A percentile compares a stretch with the other conserved stretches of the same genome.
These are phyloP conservation scores for Suillus clintonianus DNA, from an alignment of 768 basidiomycete genomes.

Conservation along the genomic window DNA sequence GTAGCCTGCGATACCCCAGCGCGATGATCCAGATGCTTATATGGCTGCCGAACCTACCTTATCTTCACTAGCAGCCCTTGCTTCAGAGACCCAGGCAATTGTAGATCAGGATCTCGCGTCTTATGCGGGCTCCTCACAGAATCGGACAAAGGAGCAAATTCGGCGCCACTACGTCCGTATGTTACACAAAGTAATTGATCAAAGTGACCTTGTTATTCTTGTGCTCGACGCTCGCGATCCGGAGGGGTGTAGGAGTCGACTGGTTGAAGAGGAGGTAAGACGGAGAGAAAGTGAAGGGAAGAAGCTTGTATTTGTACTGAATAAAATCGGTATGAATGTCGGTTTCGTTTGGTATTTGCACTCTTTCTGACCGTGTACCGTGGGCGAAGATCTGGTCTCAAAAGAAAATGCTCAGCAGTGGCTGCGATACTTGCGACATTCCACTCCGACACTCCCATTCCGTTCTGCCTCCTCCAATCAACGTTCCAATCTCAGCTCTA, in stretches of 20 bases:
- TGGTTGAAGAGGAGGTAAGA: constrained; percentile 93
- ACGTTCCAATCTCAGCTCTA: constrained; percentile 77
- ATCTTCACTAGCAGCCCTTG: constrained; percentile 57
- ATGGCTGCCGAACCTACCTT: constrained; percentile 79
- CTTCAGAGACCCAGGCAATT: constrained; percentile 26
- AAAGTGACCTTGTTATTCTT: constrained; percentile 87
- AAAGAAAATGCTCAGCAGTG: constrained; percentile 85
- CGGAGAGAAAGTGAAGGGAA: constrained; percentile 87
- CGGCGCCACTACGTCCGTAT: constrained; percentile 76
- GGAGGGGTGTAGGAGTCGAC: constrained; percentile 85
- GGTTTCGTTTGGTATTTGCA: constrained; percentile 22
- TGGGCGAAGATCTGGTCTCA: constrained; percentile 78
- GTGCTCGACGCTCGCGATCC: constrained; percentile 95
- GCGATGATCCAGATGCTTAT: constrained; percentile 53
- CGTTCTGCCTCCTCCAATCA: constrained; percentile 76
- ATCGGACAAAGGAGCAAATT: constrained; percentile 70
- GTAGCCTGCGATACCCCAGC: constrained; percentile 24
- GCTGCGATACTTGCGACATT: constrained; percentile 89
- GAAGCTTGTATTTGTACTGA: constrained; percentile 90
- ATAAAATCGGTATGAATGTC: constrained; percentile 78
- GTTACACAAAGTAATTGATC: constrained; percentile 89
- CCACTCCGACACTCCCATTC: constrained; percentile 92
- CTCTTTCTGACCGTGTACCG: background rate
- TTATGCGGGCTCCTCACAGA: constrained; percentile 32
- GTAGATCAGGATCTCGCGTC: constrained; percentile 31